Evolutionary conservation across 768 basidiomycete genomes (phyloP).

Genomic region (Mycena sanguinolenta): DNA sequence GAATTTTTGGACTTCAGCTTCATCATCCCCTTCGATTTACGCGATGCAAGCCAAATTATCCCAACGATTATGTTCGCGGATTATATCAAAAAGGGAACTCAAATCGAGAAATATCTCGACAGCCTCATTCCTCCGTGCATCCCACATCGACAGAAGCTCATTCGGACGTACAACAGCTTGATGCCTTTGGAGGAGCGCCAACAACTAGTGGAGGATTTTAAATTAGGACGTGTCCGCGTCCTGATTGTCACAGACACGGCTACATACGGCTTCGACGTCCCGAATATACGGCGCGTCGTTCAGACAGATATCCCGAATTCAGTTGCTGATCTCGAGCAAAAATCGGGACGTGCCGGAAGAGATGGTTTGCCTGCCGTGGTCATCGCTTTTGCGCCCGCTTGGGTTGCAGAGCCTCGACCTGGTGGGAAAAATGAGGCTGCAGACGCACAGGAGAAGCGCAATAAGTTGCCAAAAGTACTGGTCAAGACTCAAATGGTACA

Average conservation of each 20-base stretch:
- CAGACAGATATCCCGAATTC: neutral
- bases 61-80: no score
- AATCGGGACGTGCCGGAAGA: neutral
- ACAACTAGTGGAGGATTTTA: neutral
- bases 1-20: no score
- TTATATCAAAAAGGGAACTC: no score
- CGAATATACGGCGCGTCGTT: neutral
- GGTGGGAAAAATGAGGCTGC: no score
- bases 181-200: neutral
- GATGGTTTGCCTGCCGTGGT: conserved; percentile 9
- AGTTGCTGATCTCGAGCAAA: neutral
- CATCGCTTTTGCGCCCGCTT: conserved; percentile 6
- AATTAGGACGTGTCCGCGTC: neutral
- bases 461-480: neutral
- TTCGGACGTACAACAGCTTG: neutral
- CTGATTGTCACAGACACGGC: conserved; percentile 12
- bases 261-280: conserved; percentile 4
- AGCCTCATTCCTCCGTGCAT: neutral
- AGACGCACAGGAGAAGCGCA: neutral
- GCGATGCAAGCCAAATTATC: no score
- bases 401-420: neutral
- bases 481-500: neutral
- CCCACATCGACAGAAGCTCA: neutral
- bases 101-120: no score
- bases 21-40: no score